Percentiles rank a stretch among this genome's conserved stretches.
Evolutionary conservation across 805 yeast genomes (phyloP).

Genomic region (Blastobotrys peoriensis): DNA sequence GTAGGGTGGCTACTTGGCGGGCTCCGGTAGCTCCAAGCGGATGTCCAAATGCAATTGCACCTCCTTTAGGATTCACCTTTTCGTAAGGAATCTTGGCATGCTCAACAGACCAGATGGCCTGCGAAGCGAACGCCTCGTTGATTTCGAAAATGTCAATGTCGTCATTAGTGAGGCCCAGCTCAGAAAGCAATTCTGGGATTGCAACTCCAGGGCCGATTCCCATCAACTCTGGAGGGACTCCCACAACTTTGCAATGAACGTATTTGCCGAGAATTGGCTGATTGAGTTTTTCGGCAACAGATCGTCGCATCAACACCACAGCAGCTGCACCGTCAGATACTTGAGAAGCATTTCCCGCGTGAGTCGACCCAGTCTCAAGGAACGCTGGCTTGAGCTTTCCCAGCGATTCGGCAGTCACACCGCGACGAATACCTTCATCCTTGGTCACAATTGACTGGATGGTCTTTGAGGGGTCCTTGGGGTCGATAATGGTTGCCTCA

Average conservation of each 20-base stretch:
- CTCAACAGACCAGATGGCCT: conserved; percentile 71
- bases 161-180: conserved; percentile 49
- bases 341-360: conserved; percentile 96
- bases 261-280: conserved; percentile 74
- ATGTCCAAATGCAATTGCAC: conserved; percentile 95
- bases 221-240: conserved; percentile 97
- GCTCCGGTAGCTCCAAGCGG: conserved; percentile 91
- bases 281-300: conserved; percentile 68
- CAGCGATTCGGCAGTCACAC: conserved; percentile 74
- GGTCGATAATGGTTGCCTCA: conserved; percentile 43
- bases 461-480: conserved; percentile 56
- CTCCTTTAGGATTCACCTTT: conserved; percentile 87
- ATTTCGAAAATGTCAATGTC: conserved; percentile 79
- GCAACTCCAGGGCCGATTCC: conserved; percentile 98
- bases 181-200: conserved; percentile 73
- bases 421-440: conserved; percentile 88
- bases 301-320: conserved; percentile 76
- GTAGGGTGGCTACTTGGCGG: conserved; percentile 83
- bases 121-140: conserved; percentile 97
- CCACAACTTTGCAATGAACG: conserved; percentile 72
- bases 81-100: conserved; percentile 58
- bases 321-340: conserved; percentile 95
- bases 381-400: conserved; percentile 82
- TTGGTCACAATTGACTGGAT: conserved; percentile 47
- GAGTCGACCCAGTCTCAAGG: conserved; percentile 74